These are phyloP conservation scores for Xerocomus spinulosus DNA, from an alignment of 768 basidiomycete species.

Conservation along the genomic window DNA sequence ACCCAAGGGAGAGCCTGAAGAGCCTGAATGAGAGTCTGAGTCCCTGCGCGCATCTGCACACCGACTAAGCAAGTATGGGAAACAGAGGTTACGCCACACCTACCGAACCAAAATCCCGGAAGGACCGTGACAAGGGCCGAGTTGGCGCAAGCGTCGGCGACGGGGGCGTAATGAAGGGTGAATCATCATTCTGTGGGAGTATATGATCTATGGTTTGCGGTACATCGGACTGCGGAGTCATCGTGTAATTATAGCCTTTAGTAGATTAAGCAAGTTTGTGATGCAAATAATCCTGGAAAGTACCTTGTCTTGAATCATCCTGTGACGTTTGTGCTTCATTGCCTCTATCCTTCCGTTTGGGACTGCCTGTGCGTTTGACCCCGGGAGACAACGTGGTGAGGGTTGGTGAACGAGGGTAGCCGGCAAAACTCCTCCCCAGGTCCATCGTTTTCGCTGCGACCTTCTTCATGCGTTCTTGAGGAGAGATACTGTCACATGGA, in stretches of 20 bases:
- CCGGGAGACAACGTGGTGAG: slow-evolving; percentile 31
- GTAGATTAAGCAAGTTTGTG: slow-evolving; percentile 7
- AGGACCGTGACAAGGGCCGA: slow-evolving; percentile 47
- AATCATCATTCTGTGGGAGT: slow-evolving; percentile 39
- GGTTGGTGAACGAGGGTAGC: slow-evolving; percentile 32
- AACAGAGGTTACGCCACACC: slow-evolving; percentile 24
- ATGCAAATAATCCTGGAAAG: slow-evolving; percentile 10
- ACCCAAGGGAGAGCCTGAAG: slow-evolving; percentile 81
- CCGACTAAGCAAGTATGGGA: slow-evolving; percentile 2
- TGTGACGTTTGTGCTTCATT: slow-evolving; percentile 31
- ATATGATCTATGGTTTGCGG: slow-evolving; percentile 5
- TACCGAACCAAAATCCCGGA: slow-evolving; percentile 70
- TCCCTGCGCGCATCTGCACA: slow-evolving; percentile 76
- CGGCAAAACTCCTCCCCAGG: slow-evolving; percentile 55
- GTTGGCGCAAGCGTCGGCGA: slow-evolving; percentile 51
- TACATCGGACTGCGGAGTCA: slow-evolving; percentile 22
- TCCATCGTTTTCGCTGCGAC: slow-evolving; percentile 57
- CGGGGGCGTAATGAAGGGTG: slow-evolving; percentile 69
- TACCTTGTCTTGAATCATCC: slow-evolving; percentile 31
- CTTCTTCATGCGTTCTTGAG: slow-evolving; percentile 49
- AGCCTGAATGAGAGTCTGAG: slow-evolving; percentile 85
- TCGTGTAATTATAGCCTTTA: slow-evolving; percentile 10
- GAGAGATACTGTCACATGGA: slow-evolving; percentile 25
- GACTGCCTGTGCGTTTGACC: slow-evolving; percentile 52
- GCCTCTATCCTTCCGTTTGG: slow-evolving; percentile 48